A percentile compares a stretch with the other conserved stretches of the same genome.
These are phyloP conservation scores for Microdochium trichocladiopsis DNA, from an alignment of 2,329 filamentous ascomycete genomes.

Conservation along the genomic window DNA sequence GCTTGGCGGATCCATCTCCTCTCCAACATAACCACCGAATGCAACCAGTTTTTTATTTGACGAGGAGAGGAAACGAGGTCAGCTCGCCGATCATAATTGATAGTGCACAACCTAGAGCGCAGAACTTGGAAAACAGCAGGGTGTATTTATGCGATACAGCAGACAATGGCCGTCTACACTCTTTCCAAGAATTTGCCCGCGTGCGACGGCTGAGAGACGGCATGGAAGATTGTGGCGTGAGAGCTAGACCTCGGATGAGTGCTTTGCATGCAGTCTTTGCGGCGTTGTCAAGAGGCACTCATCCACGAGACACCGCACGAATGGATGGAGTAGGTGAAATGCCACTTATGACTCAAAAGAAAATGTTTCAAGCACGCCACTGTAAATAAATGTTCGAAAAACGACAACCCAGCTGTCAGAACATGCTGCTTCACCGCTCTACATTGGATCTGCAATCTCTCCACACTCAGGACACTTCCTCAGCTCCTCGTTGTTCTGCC, in stretches of 20 bases:
- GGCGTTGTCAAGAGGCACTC: neutral
- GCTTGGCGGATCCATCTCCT: neutral
- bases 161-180: neutral
- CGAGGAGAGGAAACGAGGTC: neutral
- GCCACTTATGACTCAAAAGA: neutral
- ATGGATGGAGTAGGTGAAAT: neutral
- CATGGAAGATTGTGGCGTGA: neutral
- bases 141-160: neutral
- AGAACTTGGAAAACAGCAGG: neutral
- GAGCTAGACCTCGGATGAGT: neutral
- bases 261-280: neutral
- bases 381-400: neutral
- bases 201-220: neutral
- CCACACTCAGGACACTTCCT: conserved; percentile 7
- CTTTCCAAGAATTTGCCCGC: neutral
- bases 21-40: neutral
- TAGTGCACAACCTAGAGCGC: neutral
- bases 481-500: conserved; percentile 9
- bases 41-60: neutral
- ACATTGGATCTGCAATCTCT: conserved; percentile 6
- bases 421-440: neutral
- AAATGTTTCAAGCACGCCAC: neutral
- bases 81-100: neutral
- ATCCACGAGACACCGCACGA: neutral
- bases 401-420: neutral